Base-by-base conservation (phyloP, 2,329 filamentous ascomycete species). In the Claviceps pusilla region DNA sequence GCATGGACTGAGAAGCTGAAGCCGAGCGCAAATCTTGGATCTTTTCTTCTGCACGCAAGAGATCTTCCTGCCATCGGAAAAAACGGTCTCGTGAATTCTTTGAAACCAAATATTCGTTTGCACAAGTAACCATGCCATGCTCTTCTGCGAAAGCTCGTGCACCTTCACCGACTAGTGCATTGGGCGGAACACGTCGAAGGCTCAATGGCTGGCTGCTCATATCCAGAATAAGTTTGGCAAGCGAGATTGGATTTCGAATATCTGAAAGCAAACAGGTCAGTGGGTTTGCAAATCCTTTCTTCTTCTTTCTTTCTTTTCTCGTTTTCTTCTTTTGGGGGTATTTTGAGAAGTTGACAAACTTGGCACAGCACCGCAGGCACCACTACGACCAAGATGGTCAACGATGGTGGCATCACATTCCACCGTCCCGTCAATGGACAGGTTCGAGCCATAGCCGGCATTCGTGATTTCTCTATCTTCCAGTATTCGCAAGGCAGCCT, bases 391-490 rank as follows among this genome's bases (percentile, higher is more conserved):
- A 51, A 84, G 74, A 66, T 97, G 87, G 64, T 98, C 90, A 45
- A 98, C 86, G 53, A 98, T 80, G 0, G 89, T 90, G 54, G 93
- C 93, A 73, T 98, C 93, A 61, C 90, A 94, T 68, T 98, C 93
- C 12, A 97, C 93, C 1, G 83, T 80, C 1, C 93, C 93, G 61
- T 96, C 86, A 58, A 95, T 87, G 48, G 88, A 84, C 29, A 98
- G 74, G 63, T 98, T 98, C 70, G 93, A 98, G 49, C 94, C 93
- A 66, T 87, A 97, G 0, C 93, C 93, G 42, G 91, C 87, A 67
- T 98, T 98, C 41, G 94, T 98, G 60, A 98, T 94, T 63, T 96
- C 89, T 55, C 86, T 84, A 66, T 98, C 88, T 70, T 98, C 93
- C 19, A 98, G 80, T 24, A 88, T 76, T 60, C 85, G 87, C 63